A percentile compares a stretch with the other conserved stretches of the same genome.
phyloP scores from a whole-genome alignment of 208 protist genomes.

The Strigomonas culicis region DNA sequence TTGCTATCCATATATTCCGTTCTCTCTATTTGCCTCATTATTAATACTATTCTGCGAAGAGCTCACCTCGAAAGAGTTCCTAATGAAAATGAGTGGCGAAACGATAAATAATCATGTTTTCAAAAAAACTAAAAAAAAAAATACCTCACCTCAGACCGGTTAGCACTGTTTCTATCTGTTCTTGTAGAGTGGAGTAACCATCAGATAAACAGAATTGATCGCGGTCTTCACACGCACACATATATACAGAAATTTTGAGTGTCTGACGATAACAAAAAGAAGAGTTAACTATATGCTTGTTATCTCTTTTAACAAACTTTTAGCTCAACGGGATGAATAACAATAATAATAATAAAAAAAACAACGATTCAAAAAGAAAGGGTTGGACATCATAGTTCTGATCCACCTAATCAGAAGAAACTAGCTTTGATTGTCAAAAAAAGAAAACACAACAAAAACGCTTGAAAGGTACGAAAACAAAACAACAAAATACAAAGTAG shows the following conservation, averaged over 20 bases:
- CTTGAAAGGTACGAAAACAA: not conserved
- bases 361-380: not conserved
- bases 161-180: not conserved
- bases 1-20: not conserved
- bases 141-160: not conserved
- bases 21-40: no score
- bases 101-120: not conserved
- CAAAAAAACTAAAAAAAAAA: slow-evolving; percentile 4
- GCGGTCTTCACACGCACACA: not conserved
- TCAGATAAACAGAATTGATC: not conserved
- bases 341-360: not conserved
- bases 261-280: not conserved
- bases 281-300: not conserved
- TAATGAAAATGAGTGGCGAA: not conserved
- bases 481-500: no score
- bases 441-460: slow-evolving; percentile 8
- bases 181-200: not conserved
- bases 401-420: no score
- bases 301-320: not conserved
- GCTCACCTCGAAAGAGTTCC: no score
- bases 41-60: no score
- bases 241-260: not conserved
- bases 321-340: not conserved
- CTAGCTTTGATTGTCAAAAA: not conserved
- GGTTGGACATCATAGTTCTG: no score